Base-by-base conservation (phyloP, 768 basidiomycete species). In the Fistulinella prunicolor region DNA sequence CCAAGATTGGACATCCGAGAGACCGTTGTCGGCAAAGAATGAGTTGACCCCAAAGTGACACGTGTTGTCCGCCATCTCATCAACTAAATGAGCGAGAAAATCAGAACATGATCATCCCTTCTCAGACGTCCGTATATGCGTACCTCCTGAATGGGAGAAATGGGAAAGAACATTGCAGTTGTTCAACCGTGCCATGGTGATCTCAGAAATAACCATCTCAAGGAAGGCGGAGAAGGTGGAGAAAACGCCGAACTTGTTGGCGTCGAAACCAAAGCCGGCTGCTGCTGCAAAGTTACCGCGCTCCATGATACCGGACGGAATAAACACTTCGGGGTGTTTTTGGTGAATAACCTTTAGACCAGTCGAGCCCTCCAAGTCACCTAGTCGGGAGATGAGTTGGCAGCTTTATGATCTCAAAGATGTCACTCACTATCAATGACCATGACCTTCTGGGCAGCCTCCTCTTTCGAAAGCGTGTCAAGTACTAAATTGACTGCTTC, bases 171-270 rank as follows among this genome's bases (percentile, higher is more conserved):
- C 83, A 61, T 93, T 94, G 74, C 87, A 88, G 57, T 86, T 77
- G 67, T 94, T 94, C 64, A 94, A 67, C 44, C 91, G 80, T n/a
- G 91, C 91, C 91, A 93, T 94, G 10, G 91, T 93, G 43, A 92
- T 71, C 66, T 94, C 91, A 5, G 89, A 91, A 45, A 94, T 67
- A 41, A 88, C 74, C 91, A 93, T 93, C 77, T 94, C 91, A 49
- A 91, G 75, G 77, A 94, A 94, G 4, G 91, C 90, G 41, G 86
- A 88, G 72, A 94, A 94, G 4, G 91, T 93, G 21, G 89, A 89
- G 73, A 90, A 90, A 47, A 91, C 87, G 51, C 91, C 90, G 50
- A 85, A 87, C 67, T 90, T 91, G 59, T 90, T 78, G 20, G 77
- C 66, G 30, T 82, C 85, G 61, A 90, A 92, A 35, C 91, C 91